Evolutionary conservation across 2,329 filamentous ascomycete genomes (phyloP).

Genomic region (Myriosclerotinia scirpicola): DNA sequence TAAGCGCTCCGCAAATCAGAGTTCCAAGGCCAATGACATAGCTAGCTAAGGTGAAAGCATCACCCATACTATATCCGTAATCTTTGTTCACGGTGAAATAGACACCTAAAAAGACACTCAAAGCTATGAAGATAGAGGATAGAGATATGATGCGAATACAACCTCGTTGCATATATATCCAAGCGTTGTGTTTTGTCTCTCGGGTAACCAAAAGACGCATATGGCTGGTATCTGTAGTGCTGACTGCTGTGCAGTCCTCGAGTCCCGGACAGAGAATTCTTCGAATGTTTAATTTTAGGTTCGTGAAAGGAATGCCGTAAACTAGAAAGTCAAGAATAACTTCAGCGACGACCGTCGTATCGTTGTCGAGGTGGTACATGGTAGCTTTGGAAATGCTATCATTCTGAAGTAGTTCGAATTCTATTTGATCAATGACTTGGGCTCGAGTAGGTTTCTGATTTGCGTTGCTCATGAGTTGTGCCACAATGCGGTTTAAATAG

Average conservation of each 20-base stretch:
- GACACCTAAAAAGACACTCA: neutral
- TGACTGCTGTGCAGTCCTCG: neutral
- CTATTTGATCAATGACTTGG: neutral
- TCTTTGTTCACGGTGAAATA: neutral
- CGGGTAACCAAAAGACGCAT: neutral
- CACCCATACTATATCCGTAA: neutral
- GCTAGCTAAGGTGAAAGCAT: slow-evolving; percentile 2
- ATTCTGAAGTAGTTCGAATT: neutral
- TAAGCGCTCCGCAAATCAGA: neutral
- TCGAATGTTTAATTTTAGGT: neutral
- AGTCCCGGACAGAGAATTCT: neutral
- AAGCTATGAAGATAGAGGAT: neutral
- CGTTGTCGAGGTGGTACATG: neutral
- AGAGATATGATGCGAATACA: neutral
- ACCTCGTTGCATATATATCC: neutral
- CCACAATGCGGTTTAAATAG: neutral
- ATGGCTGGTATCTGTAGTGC: neutral
- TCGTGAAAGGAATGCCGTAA: too few species aligned
- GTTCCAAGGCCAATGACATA: neutral
- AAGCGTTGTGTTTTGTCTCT: neutral
- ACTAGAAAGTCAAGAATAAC: neutral
- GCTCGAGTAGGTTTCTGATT: neutral
- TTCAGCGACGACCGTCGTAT: neutral
- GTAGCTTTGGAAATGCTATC: neutral
- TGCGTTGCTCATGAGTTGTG: neutral